phyloP scores from a whole-genome alignment of 2,329 filamentous ascomycete genomes.

The Trichoderma koningiopsis region DNA sequence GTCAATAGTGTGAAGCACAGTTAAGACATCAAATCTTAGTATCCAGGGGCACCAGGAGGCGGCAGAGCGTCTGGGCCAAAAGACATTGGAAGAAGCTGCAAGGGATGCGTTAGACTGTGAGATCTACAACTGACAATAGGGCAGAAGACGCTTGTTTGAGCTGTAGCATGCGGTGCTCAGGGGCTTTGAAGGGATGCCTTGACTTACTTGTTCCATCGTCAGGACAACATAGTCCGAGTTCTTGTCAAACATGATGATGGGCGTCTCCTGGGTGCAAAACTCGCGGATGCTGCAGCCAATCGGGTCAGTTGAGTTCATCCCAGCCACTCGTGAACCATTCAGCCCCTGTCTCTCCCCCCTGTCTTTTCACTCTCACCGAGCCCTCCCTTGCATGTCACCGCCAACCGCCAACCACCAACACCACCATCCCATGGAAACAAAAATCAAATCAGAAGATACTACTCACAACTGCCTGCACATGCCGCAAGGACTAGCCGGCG shows the following conservation, averaged over 20 bases:
- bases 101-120: slow-evolving; percentile 23
- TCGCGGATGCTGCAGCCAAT: slow-evolving; percentile 65
- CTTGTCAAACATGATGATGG: slow-evolving; percentile 91
- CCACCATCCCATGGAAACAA: neutral
- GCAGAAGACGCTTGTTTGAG: neutral
- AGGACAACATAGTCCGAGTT: slow-evolving; percentile 71
- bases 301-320: slow-evolving; percentile 22
- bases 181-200: neutral
- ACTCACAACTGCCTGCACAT: slow-evolving; percentile 92
- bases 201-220: slow-evolving; percentile 66
- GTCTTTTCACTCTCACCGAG: neutral
- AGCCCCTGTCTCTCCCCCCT: neutral
- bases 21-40: slow-evolving; percentile 13
- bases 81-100: slow-evolving; percentile 66
- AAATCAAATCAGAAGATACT: slow-evolving; percentile 33
- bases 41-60: slow-evolving; percentile 34
- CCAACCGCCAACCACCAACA: neutral
- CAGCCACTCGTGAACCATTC: slow-evolving; percentile 22
- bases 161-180: neutral
- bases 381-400: neutral
- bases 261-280: slow-evolving; percentile 68
- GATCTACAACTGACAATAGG: neutral
- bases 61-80: slow-evolving; percentile 66
- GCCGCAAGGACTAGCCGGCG: slow-evolving; percentile 78
- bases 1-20: slow-evolving; percentile 6